Conservation (phyloP, 2,329 filamentous ascomycete genomes). For the Hansfordia pulvinata region DNA sequence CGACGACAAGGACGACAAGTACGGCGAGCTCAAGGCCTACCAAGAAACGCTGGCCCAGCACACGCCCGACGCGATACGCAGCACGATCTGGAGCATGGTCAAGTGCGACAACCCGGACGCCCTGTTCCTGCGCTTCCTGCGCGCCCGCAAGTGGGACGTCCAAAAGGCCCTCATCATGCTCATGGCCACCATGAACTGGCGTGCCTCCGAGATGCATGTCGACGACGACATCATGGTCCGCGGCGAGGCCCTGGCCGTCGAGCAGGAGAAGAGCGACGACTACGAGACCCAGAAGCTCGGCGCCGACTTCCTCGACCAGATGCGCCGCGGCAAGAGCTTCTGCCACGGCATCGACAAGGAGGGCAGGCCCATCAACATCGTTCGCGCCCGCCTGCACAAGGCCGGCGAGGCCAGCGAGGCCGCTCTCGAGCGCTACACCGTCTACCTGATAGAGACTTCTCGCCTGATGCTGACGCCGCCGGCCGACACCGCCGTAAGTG, state of each 20-base stretch:
- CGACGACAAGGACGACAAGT: constrained; percentile 68
- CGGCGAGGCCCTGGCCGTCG: constrained; percentile 57
- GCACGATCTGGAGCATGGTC: constrained; percentile 82
- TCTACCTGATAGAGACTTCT: constrained; percentile 91
- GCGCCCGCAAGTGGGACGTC: constrained; percentile 92
- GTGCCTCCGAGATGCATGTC: constrained; percentile 68
- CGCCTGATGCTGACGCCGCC: constrained; percentile 67
- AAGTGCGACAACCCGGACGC: constrained; percentile 93
- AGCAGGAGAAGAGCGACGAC: constrained; percentile 42
- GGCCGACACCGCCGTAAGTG: constrained; percentile 79
- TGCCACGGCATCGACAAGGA: constrained; percentile 76
- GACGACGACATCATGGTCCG: constrained; percentile 76
- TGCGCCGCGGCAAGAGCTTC: constrained; percentile 86
- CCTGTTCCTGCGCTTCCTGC: constrained; percentile 65
- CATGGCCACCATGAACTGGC: constrained; percentile 88
- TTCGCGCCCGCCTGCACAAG: constrained; percentile 70
- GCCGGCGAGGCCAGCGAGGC: constrained; percentile 72
- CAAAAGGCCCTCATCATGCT: constrained; percentile 90
- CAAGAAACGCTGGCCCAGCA: constrained; percentile 66
- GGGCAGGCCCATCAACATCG: constrained; percentile 76
- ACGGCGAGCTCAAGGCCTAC: constrained; percentile 79
- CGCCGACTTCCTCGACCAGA: constrained; percentile 68
- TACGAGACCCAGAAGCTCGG: constrained; percentile 49
- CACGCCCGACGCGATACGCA: constrained; percentile 64
- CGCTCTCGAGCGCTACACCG: constrained; percentile 76